Conservation (phyloP, 106 monocot species). For the Phalaenopsis aphrodite region DNA sequence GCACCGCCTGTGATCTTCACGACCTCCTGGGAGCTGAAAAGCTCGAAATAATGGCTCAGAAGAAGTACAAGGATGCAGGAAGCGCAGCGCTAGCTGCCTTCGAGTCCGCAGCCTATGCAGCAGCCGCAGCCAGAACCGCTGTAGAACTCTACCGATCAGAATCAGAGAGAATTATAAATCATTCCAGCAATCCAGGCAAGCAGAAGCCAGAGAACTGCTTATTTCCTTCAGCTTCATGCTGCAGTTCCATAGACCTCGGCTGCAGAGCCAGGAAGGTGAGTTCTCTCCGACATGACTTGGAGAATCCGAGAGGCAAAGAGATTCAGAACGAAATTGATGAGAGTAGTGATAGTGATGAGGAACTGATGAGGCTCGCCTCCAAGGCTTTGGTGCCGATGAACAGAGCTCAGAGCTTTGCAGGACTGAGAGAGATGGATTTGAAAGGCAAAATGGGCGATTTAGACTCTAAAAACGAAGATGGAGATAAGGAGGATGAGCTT, state of each 20-base stretch:
- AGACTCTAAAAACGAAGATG: neutral
- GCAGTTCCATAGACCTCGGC: neutral
- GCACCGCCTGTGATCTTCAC: neutral
- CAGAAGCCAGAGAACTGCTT: neutral
- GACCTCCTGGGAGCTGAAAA: neutral
- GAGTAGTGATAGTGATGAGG: slow-evolving; percentile 11
- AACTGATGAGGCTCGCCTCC: neutral
- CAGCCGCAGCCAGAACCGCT: slow-evolving; percentile 56
- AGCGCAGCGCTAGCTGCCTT: slow-evolving; percentile 72
- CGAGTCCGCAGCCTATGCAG: slow-evolving; percentile 59
- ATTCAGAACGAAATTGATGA: slow-evolving; percentile 6
- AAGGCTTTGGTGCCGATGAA: neutral
- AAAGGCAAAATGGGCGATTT: neutral
- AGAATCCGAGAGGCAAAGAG: neutral
- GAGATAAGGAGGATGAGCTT: neutral
- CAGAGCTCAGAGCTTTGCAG: neutral
- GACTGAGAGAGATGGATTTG: neutral
- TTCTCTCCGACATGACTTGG: neutral
- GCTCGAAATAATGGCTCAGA: neutral
- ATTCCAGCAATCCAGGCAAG: slow-evolving; percentile 1
- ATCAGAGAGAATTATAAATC: slow-evolving; percentile 4
- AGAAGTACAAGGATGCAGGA: slow-evolving; percentile 32
- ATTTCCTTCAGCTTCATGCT: slow-evolving; percentile 8
- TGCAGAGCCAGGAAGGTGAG: neutral
- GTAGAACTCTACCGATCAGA: slow-evolving; percentile 48